Percentiles rank a stretch among this genome's conserved stretches.
phyloP scores from a whole-genome alignment of 1,139 yeast genomes.

The Geotrichum fermentans region DNA sequence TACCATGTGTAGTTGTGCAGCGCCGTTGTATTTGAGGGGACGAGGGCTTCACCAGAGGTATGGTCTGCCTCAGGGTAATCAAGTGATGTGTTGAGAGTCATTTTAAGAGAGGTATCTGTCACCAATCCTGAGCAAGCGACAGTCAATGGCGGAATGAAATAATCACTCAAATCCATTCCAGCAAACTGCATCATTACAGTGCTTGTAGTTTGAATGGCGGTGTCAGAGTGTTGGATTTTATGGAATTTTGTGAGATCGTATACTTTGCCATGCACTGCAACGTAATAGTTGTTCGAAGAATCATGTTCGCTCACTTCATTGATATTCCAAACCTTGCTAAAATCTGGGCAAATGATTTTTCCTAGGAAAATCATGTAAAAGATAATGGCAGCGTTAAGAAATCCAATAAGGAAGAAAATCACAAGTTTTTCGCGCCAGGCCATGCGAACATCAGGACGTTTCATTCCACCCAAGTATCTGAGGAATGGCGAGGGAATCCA shows the following conservation, averaged over 20 bases:
- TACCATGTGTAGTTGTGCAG: constrained; percentile 40
- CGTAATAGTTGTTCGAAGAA: constrained; percentile 37
- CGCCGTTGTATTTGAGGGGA: constrained; percentile 29
- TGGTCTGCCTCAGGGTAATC: constrained; percentile 35
- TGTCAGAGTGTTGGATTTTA: constrained; percentile 40
- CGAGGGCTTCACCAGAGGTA: constrained; percentile 32
- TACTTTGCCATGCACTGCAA: constrained; percentile 40
- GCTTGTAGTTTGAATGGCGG: constrained; percentile 32
- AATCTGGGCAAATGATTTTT: constrained; percentile 40
- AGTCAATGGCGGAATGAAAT: constrained; percentile 42
- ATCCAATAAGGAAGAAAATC: constrained; percentile 38
- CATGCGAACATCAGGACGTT: constrained; percentile 38
- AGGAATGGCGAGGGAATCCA: constrained; percentile 40
- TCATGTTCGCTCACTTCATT: constrained; percentile 37
- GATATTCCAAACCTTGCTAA: constrained; percentile 41
- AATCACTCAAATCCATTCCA: constrained; percentile 38
- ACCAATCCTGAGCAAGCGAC: constrained; percentile 41
- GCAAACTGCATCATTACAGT: constrained; percentile 38
- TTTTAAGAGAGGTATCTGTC: constrained; percentile 30
- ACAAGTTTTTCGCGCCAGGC: constrained; percentile 44
- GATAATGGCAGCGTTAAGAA: constrained; percentile 38
- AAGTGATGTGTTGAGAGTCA: constrained; percentile 34
- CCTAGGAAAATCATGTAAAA: constrained; percentile 43
- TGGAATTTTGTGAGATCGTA: constrained; percentile 39
- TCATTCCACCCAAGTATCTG: constrained; percentile 32